A percentile compares a stretch with the other conserved stretches of the same genome.
These are phyloP conservation scores for Blakeslea trispora DNA, from an alignment of 371 early-diverging fungal species.

Conservation along the genomic window DNA sequence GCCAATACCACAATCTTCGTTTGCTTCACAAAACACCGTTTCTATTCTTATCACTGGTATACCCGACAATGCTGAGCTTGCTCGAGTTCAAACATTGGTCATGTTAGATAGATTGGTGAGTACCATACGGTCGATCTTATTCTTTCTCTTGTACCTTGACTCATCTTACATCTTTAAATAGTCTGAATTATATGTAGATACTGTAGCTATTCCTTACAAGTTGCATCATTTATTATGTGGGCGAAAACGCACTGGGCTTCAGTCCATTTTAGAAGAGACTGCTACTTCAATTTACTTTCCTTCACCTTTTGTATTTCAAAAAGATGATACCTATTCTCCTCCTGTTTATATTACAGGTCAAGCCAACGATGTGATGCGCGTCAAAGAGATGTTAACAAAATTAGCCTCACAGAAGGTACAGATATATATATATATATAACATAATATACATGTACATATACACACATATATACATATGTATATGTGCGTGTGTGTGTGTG, in stretches of 20 bases:
- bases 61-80: slow-evolving; percentile 44
- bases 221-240: slow-evolving; percentile 63
- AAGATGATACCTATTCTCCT: slow-evolving; percentile 21
- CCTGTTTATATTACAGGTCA: slow-evolving; percentile 43
- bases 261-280: slow-evolving; percentile 66
- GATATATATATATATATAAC: no score
- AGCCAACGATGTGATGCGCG: slow-evolving; percentile 26
- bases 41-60: slow-evolving; percentile 45
- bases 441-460: no score
- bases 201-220: slow-evolving; percentile 35
- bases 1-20: slow-evolving; percentile 35
- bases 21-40: slow-evolving; percentile 40
- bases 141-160: background rate
- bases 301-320: slow-evolving; percentile 50
- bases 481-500: no score
- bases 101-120: slow-evolving; percentile 50
- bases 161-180: slow-evolving; percentile 7
- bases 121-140: background rate
- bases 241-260: slow-evolving; percentile 60
- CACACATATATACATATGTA: no score
- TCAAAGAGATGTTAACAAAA: slow-evolving; percentile 36
- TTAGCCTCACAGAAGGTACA: slow-evolving; percentile 40
- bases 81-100: slow-evolving; percentile 41
- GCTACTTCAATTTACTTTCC: slow-evolving; percentile 69
- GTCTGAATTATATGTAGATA: slow-evolving; percentile 29